Base-by-base conservation (phyloP, 805 yeast species). In the Schizosaccharomyces octosporus region DNA sequence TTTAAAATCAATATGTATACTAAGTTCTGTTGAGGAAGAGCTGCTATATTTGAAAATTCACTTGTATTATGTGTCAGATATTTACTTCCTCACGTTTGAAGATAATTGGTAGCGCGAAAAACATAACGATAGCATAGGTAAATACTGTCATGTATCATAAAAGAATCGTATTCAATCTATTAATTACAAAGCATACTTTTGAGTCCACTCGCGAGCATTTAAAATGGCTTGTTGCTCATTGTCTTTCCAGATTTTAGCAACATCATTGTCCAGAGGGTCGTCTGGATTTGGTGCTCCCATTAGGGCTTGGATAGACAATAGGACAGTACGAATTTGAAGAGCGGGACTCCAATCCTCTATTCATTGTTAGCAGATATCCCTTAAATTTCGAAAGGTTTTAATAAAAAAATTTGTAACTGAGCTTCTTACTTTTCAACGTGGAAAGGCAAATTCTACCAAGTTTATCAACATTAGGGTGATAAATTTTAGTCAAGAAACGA, bases 261-360 rank as follows among this genome's bases (percentile, higher is more conserved):
- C 98, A 66, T 93, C 97, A 69, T 93, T 93, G 21, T 97, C 97
- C 66, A 93, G 77, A 1, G 98, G 98, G 72, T 93, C 98, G 70
- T 93, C 95, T 64, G 98, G 98, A 68, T 93, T 93, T 11, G 98
- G 98, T 4, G 95, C 88, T 1, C 95, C 95, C 61, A 93, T 74
- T 62, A 93, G 75, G 0, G 97, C 97, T 73, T 93, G 98, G 63
- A 93, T 84, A 9, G 95, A 86, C 62, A 93, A 76, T 64, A 93
- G 74, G 29, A 93, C 84, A 7, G 97, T 93, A 72, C 97, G 79
- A 65, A 93, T 93, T 71, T 93, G 97, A 63, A 90, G 76, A 0
- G 98, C 98, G 3, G 98, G 97, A 9, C 95, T 85, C 98, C 98
- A 93, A 73, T 90, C 89, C 67, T 86, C 81, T 70, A 63, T 6